These are phyloP conservation scores for Chaetomiaceae sp. DNA, from an alignment of 2,329 filamentous ascomycete genomes.

Conservation along the genomic window DNA sequence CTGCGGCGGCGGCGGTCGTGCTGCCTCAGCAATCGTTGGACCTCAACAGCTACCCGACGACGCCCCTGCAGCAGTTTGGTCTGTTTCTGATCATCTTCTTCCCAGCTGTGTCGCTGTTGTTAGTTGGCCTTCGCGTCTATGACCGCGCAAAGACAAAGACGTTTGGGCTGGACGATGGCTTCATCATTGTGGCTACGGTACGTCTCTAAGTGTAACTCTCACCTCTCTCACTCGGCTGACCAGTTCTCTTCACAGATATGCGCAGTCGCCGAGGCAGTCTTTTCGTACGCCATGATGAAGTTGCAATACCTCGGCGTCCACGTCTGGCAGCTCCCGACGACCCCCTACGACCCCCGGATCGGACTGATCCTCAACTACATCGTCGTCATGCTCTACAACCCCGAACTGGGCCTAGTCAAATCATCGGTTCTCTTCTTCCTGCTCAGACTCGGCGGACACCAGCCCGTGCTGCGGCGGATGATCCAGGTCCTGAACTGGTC, in stretches of 20 bases:
- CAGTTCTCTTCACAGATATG: not conserved
- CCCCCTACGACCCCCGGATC: conserved; percentile 21
- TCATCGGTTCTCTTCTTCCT: conserved; percentile 33
- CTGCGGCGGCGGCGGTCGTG: not conserved
- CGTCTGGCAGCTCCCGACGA: conserved; percentile 10
- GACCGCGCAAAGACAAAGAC: conserved; percentile 10
- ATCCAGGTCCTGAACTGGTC: conserved; percentile 29
- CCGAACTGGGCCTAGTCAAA: conserved; percentile 32
- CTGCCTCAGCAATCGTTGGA: conserved; percentile 12
- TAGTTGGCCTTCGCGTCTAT: conserved; percentile 15
- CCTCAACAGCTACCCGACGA: conserved; percentile 13
- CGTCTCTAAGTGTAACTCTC: too few species aligned
- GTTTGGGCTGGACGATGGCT: conserved; percentile 14
- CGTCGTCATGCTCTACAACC: conserved; percentile 31
- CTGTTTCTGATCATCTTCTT: conserved; percentile 18
- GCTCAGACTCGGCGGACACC: conserved; percentile 29
- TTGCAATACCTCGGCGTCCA: conserved; percentile 18
- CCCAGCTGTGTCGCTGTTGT: conserved; percentile 10
- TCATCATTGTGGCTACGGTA: conserved; percentile 24
- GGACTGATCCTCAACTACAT: conserved; percentile 27
- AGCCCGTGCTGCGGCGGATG: conserved; percentile 23
- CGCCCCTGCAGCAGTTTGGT: conserved; percentile 16
- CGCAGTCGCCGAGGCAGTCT: conserved; percentile 12
- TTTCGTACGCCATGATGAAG: conserved; percentile 18
- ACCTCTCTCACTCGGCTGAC: too few species aligned